A percentile compares a stretch with the other conserved stretches of the same genome.
These are phyloP conservation scores for Grammothele lineata DNA, from an alignment of 768 basidiomycete species.

Conservation along the genomic window DNA sequence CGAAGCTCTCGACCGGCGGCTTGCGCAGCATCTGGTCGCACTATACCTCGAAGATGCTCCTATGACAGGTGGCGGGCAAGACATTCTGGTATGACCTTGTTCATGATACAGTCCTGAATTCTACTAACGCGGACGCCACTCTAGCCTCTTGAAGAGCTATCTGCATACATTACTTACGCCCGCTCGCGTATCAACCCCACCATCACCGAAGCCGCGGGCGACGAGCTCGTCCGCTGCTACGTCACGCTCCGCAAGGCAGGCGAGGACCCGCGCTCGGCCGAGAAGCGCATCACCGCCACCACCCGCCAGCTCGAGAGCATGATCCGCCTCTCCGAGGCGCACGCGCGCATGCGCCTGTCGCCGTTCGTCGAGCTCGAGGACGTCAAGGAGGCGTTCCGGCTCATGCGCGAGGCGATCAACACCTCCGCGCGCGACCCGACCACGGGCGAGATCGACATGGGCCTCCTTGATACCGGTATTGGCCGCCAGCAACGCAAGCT, in stretches of 20 bases:
- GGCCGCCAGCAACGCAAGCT: constrained; percentile 81
- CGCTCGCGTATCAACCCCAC: constrained; percentile 80
- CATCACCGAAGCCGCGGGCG: constrained; percentile 80
- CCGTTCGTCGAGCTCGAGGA: constrained; percentile 82
- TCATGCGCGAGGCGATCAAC: constrained; percentile 95
- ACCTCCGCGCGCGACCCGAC: constrained; percentile 94
- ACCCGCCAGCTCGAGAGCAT: constrained; percentile 96
- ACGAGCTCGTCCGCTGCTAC: constrained; percentile 84
- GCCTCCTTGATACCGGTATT: constrained; percentile 90
- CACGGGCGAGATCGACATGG: constrained; percentile 97
- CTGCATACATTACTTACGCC: constrained; percentile 93
- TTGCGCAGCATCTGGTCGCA: constrained; percentile 91
- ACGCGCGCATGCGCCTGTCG: constrained; percentile 93
- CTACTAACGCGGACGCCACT: background rate
- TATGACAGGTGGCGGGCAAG: constrained; percentile 51
- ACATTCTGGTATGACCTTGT: constrained; percentile 63
- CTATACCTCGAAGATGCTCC: constrained; percentile 93
- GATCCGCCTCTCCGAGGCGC: constrained; percentile 94
- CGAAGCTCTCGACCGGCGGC: constrained; percentile 75
- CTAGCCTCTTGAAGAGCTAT: constrained; percentile 85
- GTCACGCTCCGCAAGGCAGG: constrained; percentile 94
- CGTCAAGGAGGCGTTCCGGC: constrained; percentile 86
- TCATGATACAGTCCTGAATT: background rate
- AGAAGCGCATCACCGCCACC: constrained; percentile 96
- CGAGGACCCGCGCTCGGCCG: constrained; percentile 78